Conservation (phyloP, 805 yeast species). For the Saccharomycopsis vini region DNA sequence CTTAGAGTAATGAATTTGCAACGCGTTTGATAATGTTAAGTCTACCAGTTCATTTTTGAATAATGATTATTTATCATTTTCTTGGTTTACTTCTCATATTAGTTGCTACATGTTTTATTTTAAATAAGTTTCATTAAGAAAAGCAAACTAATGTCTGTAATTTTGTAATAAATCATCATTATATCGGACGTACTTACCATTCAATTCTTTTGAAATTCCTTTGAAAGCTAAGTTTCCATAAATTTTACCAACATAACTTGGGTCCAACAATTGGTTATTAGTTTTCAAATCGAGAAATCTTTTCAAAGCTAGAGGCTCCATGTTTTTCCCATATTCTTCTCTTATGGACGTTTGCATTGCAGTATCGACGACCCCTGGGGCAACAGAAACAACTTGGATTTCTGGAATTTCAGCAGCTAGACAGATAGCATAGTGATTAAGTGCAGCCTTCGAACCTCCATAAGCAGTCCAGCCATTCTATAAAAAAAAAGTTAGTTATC, state of each 20-base stretch:
- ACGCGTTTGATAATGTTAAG: constrained; percentile 13
- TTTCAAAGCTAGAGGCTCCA: constrained; percentile 51
- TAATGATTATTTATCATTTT: neutral
- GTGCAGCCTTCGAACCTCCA: constrained; percentile 85
- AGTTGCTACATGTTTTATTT: constrained; percentile 14
- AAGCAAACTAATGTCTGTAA: neutral
- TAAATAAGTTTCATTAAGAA: constrained; percentile 1
- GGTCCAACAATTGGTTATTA: constrained; percentile 50
- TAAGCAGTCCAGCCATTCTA: constrained; percentile 87
- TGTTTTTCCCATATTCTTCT: constrained; percentile 39
- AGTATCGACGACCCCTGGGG: constrained; percentile 94
- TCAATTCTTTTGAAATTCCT: constrained; percentile 48
- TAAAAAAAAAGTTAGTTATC: no score
- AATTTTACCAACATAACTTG: constrained; percentile 63
- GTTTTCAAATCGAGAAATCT: constrained; percentile 58
- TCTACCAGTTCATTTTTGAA: neutral
- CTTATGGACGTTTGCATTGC: constrained; percentile 80
- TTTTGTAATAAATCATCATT: constrained; percentile 28
- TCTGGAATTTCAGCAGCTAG: constrained; percentile 60
- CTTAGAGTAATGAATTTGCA: constrained; percentile 16
- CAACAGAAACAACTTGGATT: constrained; percentile 60
- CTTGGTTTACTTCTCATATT: constrained; percentile 8
- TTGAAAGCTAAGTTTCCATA: constrained; percentile 56
- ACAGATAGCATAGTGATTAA: constrained; percentile 65
- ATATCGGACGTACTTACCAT: constrained; percentile 64